A percentile compares a stretch with the other conserved stretches of the same genome.
Conservation (phyloP, 179 eudicot species). For the Actinidia arguta region DNA sequence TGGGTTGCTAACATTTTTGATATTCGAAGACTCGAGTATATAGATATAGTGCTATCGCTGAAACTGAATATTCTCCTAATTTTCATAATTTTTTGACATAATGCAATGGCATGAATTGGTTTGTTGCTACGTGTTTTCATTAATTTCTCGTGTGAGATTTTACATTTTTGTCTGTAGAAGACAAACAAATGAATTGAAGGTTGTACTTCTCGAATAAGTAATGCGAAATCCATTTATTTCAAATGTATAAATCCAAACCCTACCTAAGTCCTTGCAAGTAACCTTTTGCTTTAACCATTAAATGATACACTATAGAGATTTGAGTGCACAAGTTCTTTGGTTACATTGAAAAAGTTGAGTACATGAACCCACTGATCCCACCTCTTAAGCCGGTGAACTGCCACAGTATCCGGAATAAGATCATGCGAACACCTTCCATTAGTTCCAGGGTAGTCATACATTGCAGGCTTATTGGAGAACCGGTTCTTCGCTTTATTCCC, state of each 20-base stretch:
- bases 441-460: conserved; percentile 85
- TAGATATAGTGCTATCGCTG: neutral
- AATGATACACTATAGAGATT: conserved; percentile 76
- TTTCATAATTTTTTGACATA: too few species aligned
- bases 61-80: too few species aligned
- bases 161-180: too few species aligned
- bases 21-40: neutral
- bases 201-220: neutral
- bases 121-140: too few species aligned
- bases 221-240: neutral
- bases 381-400: conserved; percentile 71
- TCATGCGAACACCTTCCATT: conserved; percentile 69
- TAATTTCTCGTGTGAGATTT: too few species aligned
- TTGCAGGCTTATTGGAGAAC: conserved; percentile 73
- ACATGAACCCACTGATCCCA: conserved; percentile 79
- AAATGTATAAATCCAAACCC: neutral
- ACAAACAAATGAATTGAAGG: too few species aligned
- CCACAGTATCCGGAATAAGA: conserved; percentile 77
- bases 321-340: conserved; percentile 57
- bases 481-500: conserved; percentile 62
- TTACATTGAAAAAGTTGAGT: conserved; percentile 71
- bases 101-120: too few species aligned
- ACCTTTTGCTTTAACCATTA: too few species aligned
- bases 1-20: neutral
- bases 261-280: conserved; percentile 27